Evolutionary conservation across 345 rosid species (phyloP).

Genomic region (Turnera subulata): DNA sequence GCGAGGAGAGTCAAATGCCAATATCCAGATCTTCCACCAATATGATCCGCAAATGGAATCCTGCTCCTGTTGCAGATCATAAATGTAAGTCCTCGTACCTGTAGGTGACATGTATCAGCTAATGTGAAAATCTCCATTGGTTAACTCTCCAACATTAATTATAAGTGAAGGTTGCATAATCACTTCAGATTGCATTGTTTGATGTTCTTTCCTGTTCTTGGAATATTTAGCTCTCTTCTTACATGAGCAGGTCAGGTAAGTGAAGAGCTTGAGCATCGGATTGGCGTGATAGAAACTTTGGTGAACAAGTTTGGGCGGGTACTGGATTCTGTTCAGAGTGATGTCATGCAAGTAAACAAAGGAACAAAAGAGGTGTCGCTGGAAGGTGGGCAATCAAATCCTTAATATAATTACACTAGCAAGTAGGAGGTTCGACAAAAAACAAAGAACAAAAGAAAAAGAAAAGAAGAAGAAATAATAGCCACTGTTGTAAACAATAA

Average conservation of each 20-base stretch:
- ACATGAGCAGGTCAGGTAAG: slow-evolving; percentile 48
- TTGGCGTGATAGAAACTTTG: slow-evolving; percentile 72
- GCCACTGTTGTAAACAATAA: no score
- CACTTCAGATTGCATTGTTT: background rate
- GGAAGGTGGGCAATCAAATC: slow-evolving; percentile 47
- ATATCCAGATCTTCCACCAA: slow-evolving; percentile 50
- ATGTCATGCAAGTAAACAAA: slow-evolving; percentile 74
- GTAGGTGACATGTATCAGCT: background rate
- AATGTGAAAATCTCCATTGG: background rate
- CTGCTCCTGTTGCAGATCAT: slow-evolving; percentile 39
- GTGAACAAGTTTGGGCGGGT: slow-evolving; percentile 70
- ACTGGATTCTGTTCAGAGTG: slow-evolving; percentile 75
- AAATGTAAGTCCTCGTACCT: slow-evolving; percentile 41
- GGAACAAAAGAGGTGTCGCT: slow-evolving; percentile 69
- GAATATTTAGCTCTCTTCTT: slow-evolving; percentile 12
- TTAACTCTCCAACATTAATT: background rate
- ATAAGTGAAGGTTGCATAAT: background rate
- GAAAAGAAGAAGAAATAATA: no score
- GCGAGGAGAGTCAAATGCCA: slow-evolving; percentile 61
- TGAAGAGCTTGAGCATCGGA: slow-evolving; percentile 70
- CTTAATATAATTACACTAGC: no score
- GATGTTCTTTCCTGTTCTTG: background rate
- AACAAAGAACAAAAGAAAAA: no score
- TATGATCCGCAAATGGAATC: slow-evolving; percentile 55
- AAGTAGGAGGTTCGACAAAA: no score